Base-by-base conservation (phyloP, 2,329 filamentous ascomycete species). In the Ascochyta pisi region DNA sequence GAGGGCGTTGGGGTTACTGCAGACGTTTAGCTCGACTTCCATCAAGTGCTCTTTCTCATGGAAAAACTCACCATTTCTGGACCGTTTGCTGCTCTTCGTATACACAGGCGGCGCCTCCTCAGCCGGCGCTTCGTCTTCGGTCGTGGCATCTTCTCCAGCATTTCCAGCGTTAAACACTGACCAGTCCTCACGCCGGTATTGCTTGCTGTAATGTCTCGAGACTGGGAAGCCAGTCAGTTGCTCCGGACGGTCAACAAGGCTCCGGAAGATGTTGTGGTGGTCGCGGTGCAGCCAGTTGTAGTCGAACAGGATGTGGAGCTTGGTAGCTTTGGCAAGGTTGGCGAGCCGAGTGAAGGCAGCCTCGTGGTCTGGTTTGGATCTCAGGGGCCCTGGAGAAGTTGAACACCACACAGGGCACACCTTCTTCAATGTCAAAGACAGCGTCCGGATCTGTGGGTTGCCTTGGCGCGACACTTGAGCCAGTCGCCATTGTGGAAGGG, bases 211-310 rank as follows among this genome's bases (percentile, higher is more conserved):
- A 7, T 50, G 16, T 13, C 31, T 24, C 13, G 43, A 31, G 6
- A 60, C 50, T 10, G 55, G 50, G 42, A 62, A 55, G 16, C 60
- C 60, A 23, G 50, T 27, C 3, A 65, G 44, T 22, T 38, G 23
- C 44, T 53, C 48, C 10, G 62, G 48, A n/a, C 55, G 47, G 29
- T 24, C 44, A 23, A 65, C 22, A 1, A 66, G 33, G 4, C 27
- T 33, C 10, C 57, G 37, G 13, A 65, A 59, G 19, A 29, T 27
- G 3, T 37, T 47, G 22, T 51, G 57, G 3, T 54, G 53, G 5
- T 60, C 46, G 12, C 42, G 54, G 15, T 62, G 58, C 12, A 66
- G 37, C 60, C 59, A 65, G 22, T 62, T 61, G 50, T 50, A 58
- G 42, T 66, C 62, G 15, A 66, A 63, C 2, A 62, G 15, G 8